Evolutionary conservation across 83 land plant species (phyloP).

Genomic region (Thuja plicata): DNA sequence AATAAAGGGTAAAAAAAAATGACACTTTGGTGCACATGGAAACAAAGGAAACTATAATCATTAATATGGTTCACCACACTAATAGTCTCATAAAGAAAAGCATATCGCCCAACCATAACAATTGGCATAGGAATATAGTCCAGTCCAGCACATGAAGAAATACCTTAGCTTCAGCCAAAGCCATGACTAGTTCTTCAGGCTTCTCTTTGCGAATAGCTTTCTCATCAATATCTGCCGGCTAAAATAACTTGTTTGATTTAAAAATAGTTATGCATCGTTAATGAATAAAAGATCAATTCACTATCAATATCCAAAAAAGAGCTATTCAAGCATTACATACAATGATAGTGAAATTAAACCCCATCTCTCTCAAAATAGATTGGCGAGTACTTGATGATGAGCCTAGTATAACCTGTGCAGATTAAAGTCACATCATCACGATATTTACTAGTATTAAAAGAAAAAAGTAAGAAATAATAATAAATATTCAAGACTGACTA

Average conservation of each 20-base stretch:
- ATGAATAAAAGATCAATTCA: background rate
- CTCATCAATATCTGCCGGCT: constrained; percentile 94
- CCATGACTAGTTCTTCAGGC: constrained; percentile 90
- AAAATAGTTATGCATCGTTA: background rate
- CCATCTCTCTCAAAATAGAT: constrained; percentile 78
- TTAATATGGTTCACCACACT: background rate
- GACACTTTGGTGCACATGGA: background rate
- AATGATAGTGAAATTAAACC: constrained; percentile 67
- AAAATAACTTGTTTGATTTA: background rate
- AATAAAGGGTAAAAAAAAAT: background rate
- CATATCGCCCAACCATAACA: background rate
- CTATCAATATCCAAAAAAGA: background rate
- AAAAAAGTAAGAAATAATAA: background rate
- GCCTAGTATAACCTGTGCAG: constrained; percentile 75
- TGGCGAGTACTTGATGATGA: constrained; percentile 75
- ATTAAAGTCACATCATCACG: background rate
- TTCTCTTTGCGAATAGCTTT: constrained; percentile 74
- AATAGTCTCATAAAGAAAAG: background rate
- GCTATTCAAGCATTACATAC: constrained; percentile 23
- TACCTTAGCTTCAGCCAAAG: constrained; percentile 90
- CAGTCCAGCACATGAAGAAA: background rate
- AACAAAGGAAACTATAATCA: background rate
- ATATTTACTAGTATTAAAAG: background rate
- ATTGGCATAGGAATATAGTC: background rate
- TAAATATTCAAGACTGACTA: background rate